Evolutionary conservation across 2,329 filamentous ascomycete genomes (phyloP), one percentile per base, ranked within the genome.

Genomic region (Fusarium multiceps): DNA sequence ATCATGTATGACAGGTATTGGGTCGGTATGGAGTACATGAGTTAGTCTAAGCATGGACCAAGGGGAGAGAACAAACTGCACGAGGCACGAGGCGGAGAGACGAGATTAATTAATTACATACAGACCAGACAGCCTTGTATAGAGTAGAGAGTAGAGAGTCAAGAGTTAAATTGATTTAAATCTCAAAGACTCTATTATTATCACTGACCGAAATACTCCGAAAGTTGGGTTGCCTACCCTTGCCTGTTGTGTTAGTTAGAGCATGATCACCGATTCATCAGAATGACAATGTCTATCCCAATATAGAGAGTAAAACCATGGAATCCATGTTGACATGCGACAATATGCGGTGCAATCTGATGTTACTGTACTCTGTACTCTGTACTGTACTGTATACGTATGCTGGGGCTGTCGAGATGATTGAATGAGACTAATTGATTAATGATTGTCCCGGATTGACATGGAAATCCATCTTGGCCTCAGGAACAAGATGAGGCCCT

Each of bases 141-240:
- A 27, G 49, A 27, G 28, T 12, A 6, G 34, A 37, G 18, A 37
- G 5, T 37, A 6, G 34, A 37, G 18, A 37, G 6, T 37, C 5
- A 37, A 37, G 34, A 37, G 34, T 41, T 51, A 16, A 41, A 41
- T 51, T 51, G 21, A 63, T 37, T 40, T 43, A 18, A 41, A 28
- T 46, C 27, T n/a, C 25, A 27, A n/a, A 10, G 21, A 21, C 18
- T n/a, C 27, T 55, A 50, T 50, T 50, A 50, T 42, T 47, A 37
- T 37, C 23, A 40, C 34, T 54, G 64, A 68, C 59, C 32, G 63
- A 70, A 70, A 37, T 68, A 59, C 68, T 71, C 68, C 68, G 68
- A 69, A 58, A 51, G 68, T 20, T 71, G 59, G 55, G 68, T 20
- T 71, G 68, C 34, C 32, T 45, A 55, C 63, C 67, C 67, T 47